These are phyloP conservation scores for Ramaria rubella DNA, from an alignment of 768 basidiomycete genomes.

Conservation along the genomic window DNA sequence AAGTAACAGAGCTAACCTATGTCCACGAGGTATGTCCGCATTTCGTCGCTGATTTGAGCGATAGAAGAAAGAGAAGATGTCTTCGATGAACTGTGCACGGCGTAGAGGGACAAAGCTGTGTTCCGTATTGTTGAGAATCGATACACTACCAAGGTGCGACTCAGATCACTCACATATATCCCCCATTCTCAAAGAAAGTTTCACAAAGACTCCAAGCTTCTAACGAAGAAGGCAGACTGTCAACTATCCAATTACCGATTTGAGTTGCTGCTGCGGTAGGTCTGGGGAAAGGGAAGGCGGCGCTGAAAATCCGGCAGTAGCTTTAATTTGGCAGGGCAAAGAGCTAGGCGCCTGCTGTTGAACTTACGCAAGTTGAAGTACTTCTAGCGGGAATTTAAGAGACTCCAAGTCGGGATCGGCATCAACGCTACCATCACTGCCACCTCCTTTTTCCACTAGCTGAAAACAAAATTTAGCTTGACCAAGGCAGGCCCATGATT, in stretches of 20 bases:
- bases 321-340: not conserved
- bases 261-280: not conserved
- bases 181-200: constrained; percentile 8
- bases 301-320: not conserved
- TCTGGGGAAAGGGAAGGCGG: constrained; percentile 7
- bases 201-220: constrained; percentile 9
- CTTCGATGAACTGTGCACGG: constrained; percentile 2
- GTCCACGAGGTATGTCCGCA: constrained; percentile 7
- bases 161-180: constrained; percentile 1
- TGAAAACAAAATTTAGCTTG: not conserved
- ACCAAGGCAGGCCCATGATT: not conserved
- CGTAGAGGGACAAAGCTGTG: constrained; percentile 5
- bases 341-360: not conserved
- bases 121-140: not conserved
- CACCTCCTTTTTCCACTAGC: not conserved
- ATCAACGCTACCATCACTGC: not conserved
- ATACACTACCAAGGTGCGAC: not conserved
- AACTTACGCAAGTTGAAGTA: constrained; percentile 3
- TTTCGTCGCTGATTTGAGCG: not conserved
- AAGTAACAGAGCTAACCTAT: constrained; percentile 4
- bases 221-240: not conserved
- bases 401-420: not conserved
- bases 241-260: constrained; percentile 5
- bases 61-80: constrained; percentile 9
- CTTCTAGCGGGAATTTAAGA: constrained; percentile 2